These are phyloP conservation scores for Mycena latifolia DNA, from an alignment of 768 basidiomycete species.

Conservation along the genomic window DNA sequence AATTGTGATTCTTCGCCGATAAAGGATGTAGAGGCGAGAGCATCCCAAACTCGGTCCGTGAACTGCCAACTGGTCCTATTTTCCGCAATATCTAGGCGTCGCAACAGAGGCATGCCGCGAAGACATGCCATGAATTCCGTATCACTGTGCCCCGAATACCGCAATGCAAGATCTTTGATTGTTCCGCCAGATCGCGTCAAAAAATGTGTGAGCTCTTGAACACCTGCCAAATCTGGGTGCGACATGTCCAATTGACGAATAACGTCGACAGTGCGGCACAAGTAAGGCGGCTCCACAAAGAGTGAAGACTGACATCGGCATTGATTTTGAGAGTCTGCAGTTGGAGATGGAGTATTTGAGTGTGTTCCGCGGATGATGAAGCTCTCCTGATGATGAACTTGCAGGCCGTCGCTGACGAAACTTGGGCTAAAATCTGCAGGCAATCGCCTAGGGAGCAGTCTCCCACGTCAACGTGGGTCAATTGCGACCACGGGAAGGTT, in stretches of 20 bases:
- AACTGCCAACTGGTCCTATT: not conserved
- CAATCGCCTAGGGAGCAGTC: not conserved
- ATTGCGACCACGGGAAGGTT: constrained; percentile 12
- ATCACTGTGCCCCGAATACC: not conserved
- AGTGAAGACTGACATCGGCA: not conserved
- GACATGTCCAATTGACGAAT: not conserved
- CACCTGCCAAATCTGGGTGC: not conserved
- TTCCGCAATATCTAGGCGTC: constrained; percentile 4
- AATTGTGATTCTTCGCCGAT: not conserved
- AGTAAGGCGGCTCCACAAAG: not conserved
- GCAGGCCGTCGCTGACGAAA: constrained; percentile 1
- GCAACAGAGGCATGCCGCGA: constrained; percentile 3
- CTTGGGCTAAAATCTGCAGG: not conserved
- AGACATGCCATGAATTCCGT: constrained; percentile 10
- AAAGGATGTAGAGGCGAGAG: not conserved
- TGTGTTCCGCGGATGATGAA: not conserved
- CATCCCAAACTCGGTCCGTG: constrained; percentile 11
- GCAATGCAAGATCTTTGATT: constrained; percentile 9
- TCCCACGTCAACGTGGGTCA: constrained; percentile 12
- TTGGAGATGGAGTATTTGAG: not conserved
- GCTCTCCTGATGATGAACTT: not conserved
- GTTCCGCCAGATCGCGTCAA: constrained; percentile 2
- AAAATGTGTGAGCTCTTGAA: not conserved
- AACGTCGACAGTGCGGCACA: constrained; percentile 7
- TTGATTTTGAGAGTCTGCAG: constrained; percentile 4